These are phyloP conservation scores for Malania oleifera DNA, from an alignment of 164 flowering plant genomes.

Conservation along the genomic window DNA sequence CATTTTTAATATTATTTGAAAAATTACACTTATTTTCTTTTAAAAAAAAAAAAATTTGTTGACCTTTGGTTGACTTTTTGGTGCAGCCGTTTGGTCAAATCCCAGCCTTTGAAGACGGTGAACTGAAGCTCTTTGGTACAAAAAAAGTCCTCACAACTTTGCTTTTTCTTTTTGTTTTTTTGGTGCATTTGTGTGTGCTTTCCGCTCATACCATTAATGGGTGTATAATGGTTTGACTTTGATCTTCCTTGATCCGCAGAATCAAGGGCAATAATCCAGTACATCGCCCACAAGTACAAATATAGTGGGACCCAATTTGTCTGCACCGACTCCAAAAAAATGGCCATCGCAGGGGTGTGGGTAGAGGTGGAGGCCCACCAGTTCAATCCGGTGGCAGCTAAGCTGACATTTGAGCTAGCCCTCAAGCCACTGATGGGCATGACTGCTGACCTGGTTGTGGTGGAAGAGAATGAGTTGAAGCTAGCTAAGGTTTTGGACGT, in stretches of 20 bases:
- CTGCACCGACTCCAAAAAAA: slow-evolving; percentile 28
- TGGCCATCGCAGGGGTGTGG: slow-evolving; percentile 49
- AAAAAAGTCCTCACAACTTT: no score
- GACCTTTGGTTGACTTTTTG: no score
- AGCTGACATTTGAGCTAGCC: slow-evolving; percentile 34
- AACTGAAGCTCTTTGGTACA: slow-evolving; percentile 50
- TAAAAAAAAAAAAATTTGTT: no score
- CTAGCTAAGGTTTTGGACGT: slow-evolving; percentile 56
- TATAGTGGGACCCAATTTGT: slow-evolving; percentile 36
- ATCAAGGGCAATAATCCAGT: slow-evolving; percentile 49
- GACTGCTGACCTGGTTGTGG: slow-evolving; percentile 27
- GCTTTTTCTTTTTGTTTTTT: background rate
- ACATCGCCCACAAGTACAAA: slow-evolving; percentile 44
- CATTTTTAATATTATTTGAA: no score
- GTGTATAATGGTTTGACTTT: no score
- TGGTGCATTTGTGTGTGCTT: no score
- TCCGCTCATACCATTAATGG: background rate
- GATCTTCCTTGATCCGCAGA: no score
- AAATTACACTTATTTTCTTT: no score
- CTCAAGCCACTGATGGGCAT: slow-evolving; percentile 33
- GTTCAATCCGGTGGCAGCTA: slow-evolving; percentile 34
- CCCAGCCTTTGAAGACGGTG: slow-evolving; percentile 49
- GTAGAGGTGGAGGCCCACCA: slow-evolving; percentile 59
- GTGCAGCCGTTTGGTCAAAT: slow-evolving; percentile 57
- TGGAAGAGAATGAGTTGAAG: slow-evolving; percentile 35